Base-by-base conservation (phyloP, 2,329 filamentous ascomycete species). In the Arthrobotrys sinensis region DNA sequence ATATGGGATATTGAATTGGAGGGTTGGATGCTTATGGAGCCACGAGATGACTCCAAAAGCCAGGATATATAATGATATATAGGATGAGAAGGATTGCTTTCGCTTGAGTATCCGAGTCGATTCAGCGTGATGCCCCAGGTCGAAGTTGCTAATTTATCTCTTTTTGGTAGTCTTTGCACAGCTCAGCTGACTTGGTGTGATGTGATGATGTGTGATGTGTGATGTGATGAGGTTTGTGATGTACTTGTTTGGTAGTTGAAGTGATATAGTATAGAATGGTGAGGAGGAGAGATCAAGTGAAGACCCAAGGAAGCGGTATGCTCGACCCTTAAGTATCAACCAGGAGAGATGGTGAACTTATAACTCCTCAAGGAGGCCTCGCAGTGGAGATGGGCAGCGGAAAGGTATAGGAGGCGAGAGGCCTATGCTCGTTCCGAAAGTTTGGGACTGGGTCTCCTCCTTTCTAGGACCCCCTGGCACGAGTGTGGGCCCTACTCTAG, bases 401-500 rank as follows among this genome's bases (percentile, higher is more conserved):
- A 65, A 77, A 63, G 73, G 64, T 71, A 77, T 66, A 70, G 66
- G 66, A 71, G 57, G 45, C 28, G 57, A 67, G 66, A 62, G 66
- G 34, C 50, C 55, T 71, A 45, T 77, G 57, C 73, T 71, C 24
- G 73, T 77, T 71, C 73, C 73, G 73, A 77, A 43, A 71, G 60
- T 77, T 66, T 77, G 73, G 73, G 43, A 77, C 73, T 76, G 72
- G 72, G 64, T 57, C 57, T 46, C 48, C 50, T 76, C 72, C 64
- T 77, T 71, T 76, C 72, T 38, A 68, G 57, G 64, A 52, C 55
- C 65, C 70, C 72, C 72, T 64, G 72, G 65, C 65, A 16, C 38
- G 14, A 21, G 67, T 64, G 48, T 65, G 64, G 55, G 64, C 40
- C 63, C 28, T 16, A 52, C 52, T 46, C 69, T 38, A 48, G 72